Evolutionary conservation across 148 eudicot species (phyloP).

Genomic region (Nepenthes mirabilis): DNA sequence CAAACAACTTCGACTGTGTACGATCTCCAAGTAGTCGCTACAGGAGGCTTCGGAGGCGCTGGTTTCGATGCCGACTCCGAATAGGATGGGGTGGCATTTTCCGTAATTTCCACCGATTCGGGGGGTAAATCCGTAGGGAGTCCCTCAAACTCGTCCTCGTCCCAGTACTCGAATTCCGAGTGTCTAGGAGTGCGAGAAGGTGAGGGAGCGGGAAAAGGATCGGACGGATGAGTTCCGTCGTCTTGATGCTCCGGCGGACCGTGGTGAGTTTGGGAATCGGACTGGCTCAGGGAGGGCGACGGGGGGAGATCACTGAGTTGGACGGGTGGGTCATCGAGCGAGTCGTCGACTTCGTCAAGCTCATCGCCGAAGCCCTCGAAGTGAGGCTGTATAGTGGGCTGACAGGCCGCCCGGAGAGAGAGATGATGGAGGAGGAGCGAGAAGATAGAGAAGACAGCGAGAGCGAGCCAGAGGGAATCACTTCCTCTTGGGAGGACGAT

Average conservation of each 20-base stretch:
- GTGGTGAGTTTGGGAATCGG: slow-evolving; percentile 27
- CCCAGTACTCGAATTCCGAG: slow-evolving; percentile 64
- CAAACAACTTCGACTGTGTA: slow-evolving; percentile 49
- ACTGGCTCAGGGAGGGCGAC: slow-evolving; percentile 26
- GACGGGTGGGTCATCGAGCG: slow-evolving; percentile 16
- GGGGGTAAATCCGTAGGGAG: slow-evolving; percentile 31
- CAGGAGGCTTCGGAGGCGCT: neutral
- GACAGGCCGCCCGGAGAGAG: slow-evolving; percentile 12
- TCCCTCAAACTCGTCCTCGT: slow-evolving; percentile 99
- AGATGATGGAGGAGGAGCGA: slow-evolving; percentile 39
- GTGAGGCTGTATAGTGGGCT: slow-evolving; percentile 22
- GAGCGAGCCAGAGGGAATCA: slow-evolving; percentile 12
- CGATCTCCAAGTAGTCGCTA: slow-evolving; percentile 3
- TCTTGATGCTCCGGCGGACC: slow-evolving; percentile 18
- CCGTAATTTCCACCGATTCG: slow-evolving; percentile 8
- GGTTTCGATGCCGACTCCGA: slow-evolving; percentile 5
- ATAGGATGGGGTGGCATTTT: slow-evolving; percentile 9
- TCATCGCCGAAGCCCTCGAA: slow-evolving; percentile 41
- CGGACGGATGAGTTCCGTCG: slow-evolving; percentile 12
- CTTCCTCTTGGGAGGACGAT: slow-evolving; percentile 10
- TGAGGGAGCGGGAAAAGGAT: slow-evolving; percentile 7
- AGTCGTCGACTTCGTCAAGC: slow-evolving; percentile 25
- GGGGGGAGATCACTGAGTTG: slow-evolving; percentile 31
- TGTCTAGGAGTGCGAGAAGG: slow-evolving; percentile 11
- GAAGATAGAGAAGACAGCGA: slow-evolving; percentile 32